Conservation (phyloP, 2,329 filamentous ascomycete species). For the Colletotrichum sojae region DNA sequence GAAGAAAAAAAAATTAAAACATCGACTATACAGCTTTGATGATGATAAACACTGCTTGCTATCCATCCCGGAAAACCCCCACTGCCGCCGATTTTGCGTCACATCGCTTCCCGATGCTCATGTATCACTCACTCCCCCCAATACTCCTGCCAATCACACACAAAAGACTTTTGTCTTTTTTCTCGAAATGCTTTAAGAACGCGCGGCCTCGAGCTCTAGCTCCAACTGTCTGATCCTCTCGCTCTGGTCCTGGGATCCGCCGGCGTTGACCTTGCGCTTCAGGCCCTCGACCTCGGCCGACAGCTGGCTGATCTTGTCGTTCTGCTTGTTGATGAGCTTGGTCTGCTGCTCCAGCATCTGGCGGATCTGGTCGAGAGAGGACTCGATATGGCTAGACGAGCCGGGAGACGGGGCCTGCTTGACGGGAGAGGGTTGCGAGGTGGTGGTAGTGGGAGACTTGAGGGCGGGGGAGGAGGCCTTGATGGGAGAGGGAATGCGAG, state of each 20-base stretch:
- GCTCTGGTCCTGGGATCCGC: slow-evolving; percentile 71
- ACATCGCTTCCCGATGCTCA: slow-evolving; percentile 23
- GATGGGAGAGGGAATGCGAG: slow-evolving; percentile 61
- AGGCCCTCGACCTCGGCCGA: slow-evolving; percentile 83
- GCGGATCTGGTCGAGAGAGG: slow-evolving; percentile 83
- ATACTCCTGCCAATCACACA: slow-evolving; percentile 17
- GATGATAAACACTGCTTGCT: slow-evolving; percentile 40
- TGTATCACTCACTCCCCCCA: background rate
- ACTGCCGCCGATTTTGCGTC: slow-evolving; percentile 11
- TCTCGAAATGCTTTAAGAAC: slow-evolving; percentile 59
- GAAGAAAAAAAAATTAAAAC: slow-evolving; percentile 26
- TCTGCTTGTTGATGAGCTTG: slow-evolving; percentile 82
- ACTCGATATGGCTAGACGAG: slow-evolving; percentile 63
- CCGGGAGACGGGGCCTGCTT: slow-evolving; percentile 44
- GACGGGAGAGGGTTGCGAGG: slow-evolving; percentile 36
- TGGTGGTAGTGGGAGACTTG: slow-evolving; percentile 34
- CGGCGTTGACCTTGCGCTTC: slow-evolving; percentile 79
- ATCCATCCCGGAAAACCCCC: slow-evolving; percentile 35
- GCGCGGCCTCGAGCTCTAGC: slow-evolving; percentile 75
- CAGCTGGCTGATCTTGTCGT: slow-evolving; percentile 79
- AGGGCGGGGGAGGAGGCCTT: slow-evolving; percentile 55
- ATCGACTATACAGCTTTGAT: slow-evolving; percentile 32
- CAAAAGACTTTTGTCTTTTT: too few species aligned
- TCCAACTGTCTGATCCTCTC: slow-evolving; percentile 78
- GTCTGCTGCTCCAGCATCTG: slow-evolving; percentile 82